Evolutionary conservation across 768 basidiomycete genomes (phyloP), one percentile per base, ranked within the genome.

Genomic region (Baorangia bicolor): DNA sequence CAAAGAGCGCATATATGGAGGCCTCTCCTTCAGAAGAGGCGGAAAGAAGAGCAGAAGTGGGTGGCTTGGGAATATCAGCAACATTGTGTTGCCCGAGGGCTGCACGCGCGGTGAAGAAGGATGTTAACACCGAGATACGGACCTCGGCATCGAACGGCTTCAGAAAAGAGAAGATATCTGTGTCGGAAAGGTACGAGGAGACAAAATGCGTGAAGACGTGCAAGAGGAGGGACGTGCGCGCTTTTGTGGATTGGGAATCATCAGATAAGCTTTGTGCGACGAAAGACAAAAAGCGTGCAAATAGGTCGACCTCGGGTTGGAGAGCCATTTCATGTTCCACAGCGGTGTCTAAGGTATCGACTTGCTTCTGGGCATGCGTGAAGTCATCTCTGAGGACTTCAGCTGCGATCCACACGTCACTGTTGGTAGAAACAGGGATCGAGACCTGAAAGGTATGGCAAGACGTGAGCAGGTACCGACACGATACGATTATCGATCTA

Each of bases 371-470:
- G 52, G 80, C 72, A 72, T 92, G 83, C 53, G 79, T 74, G 70
- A 96, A 98, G 56, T 94, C 91, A 66, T 97, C 94, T 66, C 90
- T 80, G 54, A 96, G 83, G 66, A 94, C 85, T 75, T 96, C 94
- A 49, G 94, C 94, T 51, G 86, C 82, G 68, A 94, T 92, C 94
- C 95, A 97, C 73, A 92, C 85, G 72, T 94, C 85, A 61, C 78
- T 60, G 37, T 77, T 75, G n/a, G 90, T 86, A 43, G 92, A 87
- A 55, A 97, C 90, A 43, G 92, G 93, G 72, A 98, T 86, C 59
- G 90, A 87, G 58, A 96, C 73, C 92, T 94, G 60, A 14, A 62
- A 46, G 40, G 42, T 16, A 50, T 27, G 28, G 37, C 28, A 38
- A 42, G 42, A 33, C 23, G 39, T 61, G 51, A 59, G 44, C 34